Percentiles rank a stretch among this genome's conserved stretches.
These are phyloP conservation scores for Lolium multiflorum DNA, from an alignment of 176 grass and related monocot genomes.

Conservation along the genomic window DNA sequence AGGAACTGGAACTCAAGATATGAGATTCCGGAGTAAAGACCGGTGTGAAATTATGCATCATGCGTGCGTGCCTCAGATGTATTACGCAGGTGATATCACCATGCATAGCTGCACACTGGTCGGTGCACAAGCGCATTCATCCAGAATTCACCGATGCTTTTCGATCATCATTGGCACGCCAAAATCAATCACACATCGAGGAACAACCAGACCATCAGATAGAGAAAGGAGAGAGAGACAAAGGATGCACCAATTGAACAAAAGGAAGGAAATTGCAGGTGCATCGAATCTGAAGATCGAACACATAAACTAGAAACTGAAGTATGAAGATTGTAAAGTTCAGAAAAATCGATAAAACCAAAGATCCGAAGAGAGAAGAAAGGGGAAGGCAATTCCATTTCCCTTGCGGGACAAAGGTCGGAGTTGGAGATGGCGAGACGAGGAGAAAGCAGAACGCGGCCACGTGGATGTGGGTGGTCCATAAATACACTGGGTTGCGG, in stretches of 20 bases:
- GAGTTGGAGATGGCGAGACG: background rate
- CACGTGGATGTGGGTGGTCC: background rate
- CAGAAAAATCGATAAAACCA: background rate
- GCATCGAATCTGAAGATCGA: background rate
- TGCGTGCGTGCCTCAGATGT: too few species aligned
- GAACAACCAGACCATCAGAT: background rate
- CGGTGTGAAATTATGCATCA: too few species aligned
- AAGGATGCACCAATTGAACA: background rate
- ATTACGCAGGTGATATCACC: background rate
- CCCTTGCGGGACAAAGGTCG: background rate
- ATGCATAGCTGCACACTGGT: too few species aligned
- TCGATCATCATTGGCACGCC: background rate
- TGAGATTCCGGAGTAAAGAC: too few species aligned
- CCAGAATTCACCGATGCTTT: background rate
- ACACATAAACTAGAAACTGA: background rate
- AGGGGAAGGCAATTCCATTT: too few species aligned
- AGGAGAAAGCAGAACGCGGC: background rate
- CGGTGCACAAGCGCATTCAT: background rate
- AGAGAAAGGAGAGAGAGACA: background rate
- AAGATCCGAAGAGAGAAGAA: background rate
- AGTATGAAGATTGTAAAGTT: background rate
- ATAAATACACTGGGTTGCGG: background rate
- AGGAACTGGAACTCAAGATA: background rate
- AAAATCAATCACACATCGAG: background rate
- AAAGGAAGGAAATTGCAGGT: background rate